Conservation (phyloP, 371 early-diverging fungal species). For the Rhizopus stolonifer region DNA sequence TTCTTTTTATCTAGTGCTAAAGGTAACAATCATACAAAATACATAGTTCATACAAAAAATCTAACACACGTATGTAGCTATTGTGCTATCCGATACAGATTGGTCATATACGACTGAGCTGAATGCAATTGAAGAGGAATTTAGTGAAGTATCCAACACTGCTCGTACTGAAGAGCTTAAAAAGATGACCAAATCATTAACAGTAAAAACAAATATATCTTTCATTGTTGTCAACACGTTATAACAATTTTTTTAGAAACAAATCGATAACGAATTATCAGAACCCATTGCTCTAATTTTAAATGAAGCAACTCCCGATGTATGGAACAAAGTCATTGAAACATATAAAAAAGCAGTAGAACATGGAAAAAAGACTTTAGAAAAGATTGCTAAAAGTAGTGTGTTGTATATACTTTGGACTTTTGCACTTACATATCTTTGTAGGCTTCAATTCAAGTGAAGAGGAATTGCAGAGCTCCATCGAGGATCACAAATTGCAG, state of each 20-base stretch:
- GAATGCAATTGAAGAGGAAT: constrained; percentile 60
- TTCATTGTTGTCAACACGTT: constrained; percentile 66
- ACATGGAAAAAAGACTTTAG: constrained; percentile 11
- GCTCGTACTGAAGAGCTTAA: constrained; percentile 79
- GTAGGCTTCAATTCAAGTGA: constrained; percentile 63
- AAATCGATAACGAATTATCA: constrained; percentile 60
- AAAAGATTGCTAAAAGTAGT: constrained; percentile 18
- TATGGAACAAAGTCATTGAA: constrained; percentile 74
- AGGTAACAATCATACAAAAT: constrained; percentile 26
- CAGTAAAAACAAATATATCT: constrained; percentile 63
- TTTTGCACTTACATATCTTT: neutral
- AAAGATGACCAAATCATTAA: constrained; percentile 69
- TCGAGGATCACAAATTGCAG: constrained; percentile 55
- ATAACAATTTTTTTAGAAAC: constrained; percentile 63
- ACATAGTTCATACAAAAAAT: neutral
- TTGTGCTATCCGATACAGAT: constrained; percentile 66
- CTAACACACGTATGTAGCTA: constrained; percentile 22
- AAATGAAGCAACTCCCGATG: constrained; percentile 60
- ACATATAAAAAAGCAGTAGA: constrained; percentile 54
- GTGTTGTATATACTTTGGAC: neutral
- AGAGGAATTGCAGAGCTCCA: constrained; percentile 48
- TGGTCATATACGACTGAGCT: constrained; percentile 77
- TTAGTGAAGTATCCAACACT: constrained; percentile 64
- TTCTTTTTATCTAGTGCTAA: constrained; percentile 24
- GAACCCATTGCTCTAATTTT: constrained; percentile 77